Evolutionary conservation across 2,329 filamentous ascomycete genomes (phyloP), one percentile per base, ranked within the genome.

Genomic region (Sarocladium brachiariae): DNA sequence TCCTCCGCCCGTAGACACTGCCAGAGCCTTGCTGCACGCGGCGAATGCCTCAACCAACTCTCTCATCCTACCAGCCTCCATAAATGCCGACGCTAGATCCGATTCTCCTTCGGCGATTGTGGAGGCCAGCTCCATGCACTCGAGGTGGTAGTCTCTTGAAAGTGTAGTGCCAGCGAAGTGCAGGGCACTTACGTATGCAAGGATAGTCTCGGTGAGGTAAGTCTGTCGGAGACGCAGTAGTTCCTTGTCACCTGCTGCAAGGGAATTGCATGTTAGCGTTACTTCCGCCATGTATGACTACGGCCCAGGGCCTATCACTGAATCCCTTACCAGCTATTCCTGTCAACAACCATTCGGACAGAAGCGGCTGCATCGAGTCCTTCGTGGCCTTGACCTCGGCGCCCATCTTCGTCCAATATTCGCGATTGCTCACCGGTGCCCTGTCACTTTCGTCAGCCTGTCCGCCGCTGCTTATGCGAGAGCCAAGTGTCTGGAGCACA

Each of bases 61-160:
- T 59, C 80, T 78, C 81, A 92, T 86, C 43, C 86, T 79, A 27
- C 77, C 76, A 2, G 81, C 77, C 50, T 77, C 74, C 50, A 83
- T 66, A 57, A 93, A 87, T 39, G 80, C 77, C 21, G 73, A 68
- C 1, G 84, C 80, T 35, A 92, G 67, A 57, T 85, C 83, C 21
- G 83, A 83, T 53, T 76, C 78, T 56, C 83, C 80, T 51, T 86
- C 82, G 2, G 92, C 89, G 48, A 96, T 78, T 2, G 83, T 64
- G 1, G 84, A 82, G 1, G 89, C 84, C 14, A 99, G 73, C 53
- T 96, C 88, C 87, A 99, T 92, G 59, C 85, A 87, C 62, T 92
- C 84, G 23, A 93, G 76, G 16, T 95, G 75, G 56, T 86, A 80
- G 52, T 92, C 87, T 38, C 89, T 83, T 41, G 83, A 85, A 38